phyloP scores from a whole-genome alignment of 148 eudicot genomes.

The Selenicereus undatus region DNA sequence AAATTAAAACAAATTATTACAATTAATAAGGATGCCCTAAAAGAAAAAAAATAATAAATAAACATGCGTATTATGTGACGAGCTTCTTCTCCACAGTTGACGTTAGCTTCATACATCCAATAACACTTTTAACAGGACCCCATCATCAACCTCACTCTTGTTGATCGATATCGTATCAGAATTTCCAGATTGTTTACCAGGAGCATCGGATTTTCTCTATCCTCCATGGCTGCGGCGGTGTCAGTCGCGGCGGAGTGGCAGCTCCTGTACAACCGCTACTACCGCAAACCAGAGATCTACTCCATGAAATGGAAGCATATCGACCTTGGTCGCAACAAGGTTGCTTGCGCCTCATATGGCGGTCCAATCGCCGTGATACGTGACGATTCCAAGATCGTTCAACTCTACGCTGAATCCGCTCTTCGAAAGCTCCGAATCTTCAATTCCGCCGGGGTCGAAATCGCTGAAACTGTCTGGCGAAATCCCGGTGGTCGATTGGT shows the following conservation, averaged over 20 bases:
- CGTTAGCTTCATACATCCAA: not conserved
- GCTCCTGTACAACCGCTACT: constrained; percentile 82
- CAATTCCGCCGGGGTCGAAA: constrained; percentile 70
- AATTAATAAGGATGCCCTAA: not conserved
- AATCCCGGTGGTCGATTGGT: constrained; percentile 85
- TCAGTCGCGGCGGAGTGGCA: constrained; percentile 99
- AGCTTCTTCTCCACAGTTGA: not conserved
- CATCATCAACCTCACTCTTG: not conserved
- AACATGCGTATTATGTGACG: not conserved
- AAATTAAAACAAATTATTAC: too few relatives aligned
- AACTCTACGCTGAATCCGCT: constrained; percentile 90
- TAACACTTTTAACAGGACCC: not conserved
- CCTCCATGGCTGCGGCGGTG: constrained; percentile 29
- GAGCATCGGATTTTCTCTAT: not conserved
- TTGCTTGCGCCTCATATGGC: constrained; percentile 84
- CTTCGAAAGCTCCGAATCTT: constrained; percentile 85
- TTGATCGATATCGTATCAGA: too few relatives aligned
- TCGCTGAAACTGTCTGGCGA: constrained; percentile 76
- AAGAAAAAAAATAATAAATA: not conserved
- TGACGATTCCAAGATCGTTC: constrained; percentile 95
- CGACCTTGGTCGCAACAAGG: constrained; percentile 86
- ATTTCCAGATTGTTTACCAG: too few relatives aligned
- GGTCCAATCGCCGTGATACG: constrained; percentile 96
- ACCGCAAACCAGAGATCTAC: constrained; percentile 85
- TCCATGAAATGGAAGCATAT: constrained; percentile 72